These are phyloP conservation scores for Boletellus sp. DNA, from an alignment of 768 basidiomycete genomes.

Conservation along the genomic window DNA sequence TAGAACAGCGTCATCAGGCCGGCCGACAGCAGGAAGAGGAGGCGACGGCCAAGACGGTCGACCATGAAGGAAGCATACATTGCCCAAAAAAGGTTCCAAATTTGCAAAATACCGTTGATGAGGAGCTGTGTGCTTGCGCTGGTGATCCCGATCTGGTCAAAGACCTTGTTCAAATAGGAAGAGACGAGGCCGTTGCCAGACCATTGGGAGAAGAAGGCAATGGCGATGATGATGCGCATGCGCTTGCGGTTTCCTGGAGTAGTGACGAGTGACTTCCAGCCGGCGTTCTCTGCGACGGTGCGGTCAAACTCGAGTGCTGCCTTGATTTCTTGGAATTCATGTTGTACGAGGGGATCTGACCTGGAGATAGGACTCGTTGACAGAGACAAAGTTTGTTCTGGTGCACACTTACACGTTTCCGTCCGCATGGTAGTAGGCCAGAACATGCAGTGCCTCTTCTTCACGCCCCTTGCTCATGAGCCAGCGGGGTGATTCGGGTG, in stretches of 20 bases:
- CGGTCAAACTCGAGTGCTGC: conserved; percentile 69
- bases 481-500: conserved; percentile 84
- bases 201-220: conserved; percentile 86
- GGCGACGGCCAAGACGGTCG: conserved; percentile 66
- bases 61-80: conserved; percentile 54
- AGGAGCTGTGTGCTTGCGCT: conserved; percentile 62
- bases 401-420: conserved; percentile 50
- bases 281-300: conserved; percentile 52
- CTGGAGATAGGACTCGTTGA: conserved; percentile 23
- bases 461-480: conserved; percentile 72
- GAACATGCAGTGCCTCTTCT: conserved; percentile 58
- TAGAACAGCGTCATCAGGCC: conserved; percentile 64
- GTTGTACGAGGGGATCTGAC: conserved; percentile 62
- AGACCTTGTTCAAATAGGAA: conserved; percentile 75
- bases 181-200: conserved; percentile 83
- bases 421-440: conserved; percentile 84
- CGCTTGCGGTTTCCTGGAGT: conserved; percentile 73
- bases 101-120: conserved; percentile 83
- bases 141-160: conserved; percentile 64
- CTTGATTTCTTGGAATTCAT: conserved; percentile 81
- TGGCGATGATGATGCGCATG: conserved; percentile 69
- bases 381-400: neutral
- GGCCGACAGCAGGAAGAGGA: conserved; percentile 61
- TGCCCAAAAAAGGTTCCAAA: conserved; percentile 74
- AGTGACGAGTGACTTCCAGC: conserved; percentile 65